A percentile compares a stretch with the other conserved stretches of the same genome.
phyloP scores from a whole-genome alignment of 1,284 basidiomycete species.

The Apiotrichum sp. region DNA sequence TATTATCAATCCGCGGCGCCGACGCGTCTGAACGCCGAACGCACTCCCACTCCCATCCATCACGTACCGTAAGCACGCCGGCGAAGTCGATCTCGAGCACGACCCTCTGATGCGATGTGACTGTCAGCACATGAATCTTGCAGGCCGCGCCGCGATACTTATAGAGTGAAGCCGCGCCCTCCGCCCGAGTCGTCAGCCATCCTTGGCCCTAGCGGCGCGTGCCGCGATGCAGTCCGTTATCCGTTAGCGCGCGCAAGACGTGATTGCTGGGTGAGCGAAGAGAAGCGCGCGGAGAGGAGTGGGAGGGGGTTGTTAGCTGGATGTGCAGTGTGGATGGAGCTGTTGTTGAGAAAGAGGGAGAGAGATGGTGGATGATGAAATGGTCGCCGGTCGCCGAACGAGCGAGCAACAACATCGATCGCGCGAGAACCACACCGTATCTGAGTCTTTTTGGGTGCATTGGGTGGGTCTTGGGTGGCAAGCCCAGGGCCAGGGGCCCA shows the following conservation, averaged over 20 bases:
- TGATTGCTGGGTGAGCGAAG: too few species aligned
- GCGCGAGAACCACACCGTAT: too few species aligned
- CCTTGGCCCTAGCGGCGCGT: slow-evolving; percentile 9
- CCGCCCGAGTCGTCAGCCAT: slow-evolving; percentile 18
- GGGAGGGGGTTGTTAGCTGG: too few species aligned
- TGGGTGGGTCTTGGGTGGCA: neutral
- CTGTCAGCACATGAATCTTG: slow-evolving; percentile 7
- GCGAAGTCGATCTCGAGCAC: slow-evolving; percentile 44
- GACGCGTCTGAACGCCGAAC: too few species aligned
- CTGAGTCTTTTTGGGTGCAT: too few species aligned
- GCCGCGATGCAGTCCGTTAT: neutral
- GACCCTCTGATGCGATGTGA: slow-evolving; percentile 40
- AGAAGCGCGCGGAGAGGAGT: too few species aligned
- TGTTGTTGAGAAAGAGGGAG: neutral
- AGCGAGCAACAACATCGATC: neutral
- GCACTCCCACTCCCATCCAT: too few species aligned
- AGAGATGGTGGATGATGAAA: neutral
- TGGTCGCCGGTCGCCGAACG: neutral
- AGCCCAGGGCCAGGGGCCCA: neutral
- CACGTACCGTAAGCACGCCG: slow-evolving; percentile 30
- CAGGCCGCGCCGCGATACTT: slow-evolving; percentile 1
- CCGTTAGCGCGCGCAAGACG: too few species aligned
- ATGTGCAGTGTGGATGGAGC: too few species aligned
- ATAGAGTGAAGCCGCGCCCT: slow-evolving; percentile 22
- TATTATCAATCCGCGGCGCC: too few species aligned